Conservation (phyloP, 2,329 filamentous ascomycete species). For the Monosporascus sp. region DNA sequence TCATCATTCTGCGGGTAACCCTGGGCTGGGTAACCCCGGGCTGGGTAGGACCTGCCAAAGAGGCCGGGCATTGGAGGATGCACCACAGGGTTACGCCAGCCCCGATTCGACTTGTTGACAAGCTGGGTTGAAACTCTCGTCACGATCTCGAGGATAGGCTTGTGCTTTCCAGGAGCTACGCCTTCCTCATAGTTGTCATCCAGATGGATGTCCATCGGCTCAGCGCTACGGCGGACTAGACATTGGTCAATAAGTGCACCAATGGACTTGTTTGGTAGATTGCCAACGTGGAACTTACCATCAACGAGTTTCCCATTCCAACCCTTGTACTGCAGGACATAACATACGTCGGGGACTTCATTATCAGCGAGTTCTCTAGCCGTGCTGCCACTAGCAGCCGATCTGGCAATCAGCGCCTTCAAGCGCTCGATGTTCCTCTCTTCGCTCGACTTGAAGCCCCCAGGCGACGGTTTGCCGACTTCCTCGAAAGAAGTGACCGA, state of each 20-base stretch:
- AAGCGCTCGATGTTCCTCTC: conserved; percentile 10
- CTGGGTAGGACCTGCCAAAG: conserved; percentile 15
- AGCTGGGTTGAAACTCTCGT: conserved; percentile 30
- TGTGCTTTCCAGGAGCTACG: conserved; percentile 10
- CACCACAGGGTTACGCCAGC: conserved; percentile 2
- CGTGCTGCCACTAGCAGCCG: conserved; percentile 2
- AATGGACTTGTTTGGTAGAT: not conserved
- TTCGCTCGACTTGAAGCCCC: conserved; percentile 1
- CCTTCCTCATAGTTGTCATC: conserved; percentile 20
- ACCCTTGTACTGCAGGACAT: conserved; percentile 36
- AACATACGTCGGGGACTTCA: conserved; percentile 36
- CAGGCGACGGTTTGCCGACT: conserved; percentile 7
- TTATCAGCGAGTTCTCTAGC: conserved; percentile 15
- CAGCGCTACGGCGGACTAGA: conserved; percentile 32
- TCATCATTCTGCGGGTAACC: conserved; percentile 7
- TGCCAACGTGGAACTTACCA: conserved; percentile 22
- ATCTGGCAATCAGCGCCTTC: conserved; percentile 10
- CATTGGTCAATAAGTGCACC: conserved; percentile 2
- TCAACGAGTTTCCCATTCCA: conserved; percentile 29
- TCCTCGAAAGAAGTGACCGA: conserved; percentile 31
- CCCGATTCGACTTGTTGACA: conserved; percentile 6
- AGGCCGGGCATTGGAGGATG: conserved; percentile 12
- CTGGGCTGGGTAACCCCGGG: not conserved
- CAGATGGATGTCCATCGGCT: conserved; percentile 32
- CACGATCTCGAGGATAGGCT: conserved; percentile 39